Conservation (phyloP, 257 asterid genomes). For the Misopates orontium region DNA sequence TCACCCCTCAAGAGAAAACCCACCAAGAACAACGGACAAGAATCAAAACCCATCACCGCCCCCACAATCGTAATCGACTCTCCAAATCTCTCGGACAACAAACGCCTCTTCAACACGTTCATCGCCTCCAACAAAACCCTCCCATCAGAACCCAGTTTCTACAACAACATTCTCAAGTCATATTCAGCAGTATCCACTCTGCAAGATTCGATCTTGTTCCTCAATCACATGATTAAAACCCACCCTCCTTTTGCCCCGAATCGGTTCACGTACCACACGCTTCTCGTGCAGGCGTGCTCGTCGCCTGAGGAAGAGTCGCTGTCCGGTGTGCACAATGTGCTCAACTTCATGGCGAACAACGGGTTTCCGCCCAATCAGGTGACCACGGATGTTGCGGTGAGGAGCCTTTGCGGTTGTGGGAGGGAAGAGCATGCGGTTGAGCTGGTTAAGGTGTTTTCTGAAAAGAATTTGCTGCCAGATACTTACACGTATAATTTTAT, state of each 20-base stretch:
- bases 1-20: constrained; percentile 34
- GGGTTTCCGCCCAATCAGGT: constrained; percentile 73
- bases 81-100: constrained; percentile 69
- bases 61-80: constrained; percentile 51
- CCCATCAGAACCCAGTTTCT: constrained; percentile 62
- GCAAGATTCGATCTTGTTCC: constrained; percentile 79
- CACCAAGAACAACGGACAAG: constrained; percentile 23
- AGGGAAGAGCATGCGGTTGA: constrained; percentile 77
- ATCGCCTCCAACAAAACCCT: constrained; percentile 44
- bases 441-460: constrained; percentile 64
- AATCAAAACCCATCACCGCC: constrained; percentile 17
- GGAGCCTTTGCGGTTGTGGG: constrained; percentile 74
- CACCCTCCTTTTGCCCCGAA: constrained; percentile 80
- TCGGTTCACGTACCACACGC: constrained; percentile 63
- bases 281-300: constrained; percentile 68
- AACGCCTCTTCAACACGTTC: constrained; percentile 68
- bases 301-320: constrained; percentile 45
- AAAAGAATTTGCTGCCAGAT: constrained; percentile 64
- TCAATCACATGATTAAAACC: constrained; percentile 72
- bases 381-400: constrained; percentile 65
- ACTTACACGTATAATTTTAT: constrained; percentile 68
- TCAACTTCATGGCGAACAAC: constrained; percentile 63
- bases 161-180: constrained; percentile 62
- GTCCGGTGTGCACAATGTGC: constrained; percentile 54
- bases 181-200: constrained; percentile 58